Conservation (phyloP, 2,329 filamentous ascomycete species). For the Paraphaeosphaeria minitans region DNA sequence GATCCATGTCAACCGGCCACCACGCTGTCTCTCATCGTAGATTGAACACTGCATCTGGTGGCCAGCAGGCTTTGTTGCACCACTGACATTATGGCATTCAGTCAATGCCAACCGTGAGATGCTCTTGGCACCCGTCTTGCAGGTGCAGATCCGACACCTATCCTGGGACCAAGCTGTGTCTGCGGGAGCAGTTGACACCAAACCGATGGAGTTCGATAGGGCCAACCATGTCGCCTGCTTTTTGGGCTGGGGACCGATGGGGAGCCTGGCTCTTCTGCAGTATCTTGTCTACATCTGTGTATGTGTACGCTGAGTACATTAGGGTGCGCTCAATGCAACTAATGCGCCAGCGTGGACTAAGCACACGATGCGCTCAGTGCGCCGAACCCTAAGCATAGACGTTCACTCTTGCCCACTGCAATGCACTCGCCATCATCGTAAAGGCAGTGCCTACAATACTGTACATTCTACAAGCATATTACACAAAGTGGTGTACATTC, state of each 20-base stretch:
- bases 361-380: no score
- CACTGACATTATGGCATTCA: background rate
- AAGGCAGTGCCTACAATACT: constrained; percentile 5
- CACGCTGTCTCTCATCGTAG: background rate
- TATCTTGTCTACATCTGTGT: background rate
- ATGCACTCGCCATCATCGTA: background rate
- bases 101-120: background rate
- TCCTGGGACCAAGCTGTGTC: background rate
- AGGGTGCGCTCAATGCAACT: no score
- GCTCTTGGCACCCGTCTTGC: background rate
- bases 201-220: background rate
- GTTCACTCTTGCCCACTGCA: background rate
- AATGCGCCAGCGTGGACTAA: no score
- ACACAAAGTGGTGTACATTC: constrained; percentile 5
- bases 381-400: no score
- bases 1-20: constrained; percentile 40
- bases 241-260: no score
- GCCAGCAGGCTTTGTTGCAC: background rate
- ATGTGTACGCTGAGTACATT: background rate
- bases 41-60: background rate
- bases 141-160: background rate
- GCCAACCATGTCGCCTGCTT: no score
- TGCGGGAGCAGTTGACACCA: background rate
- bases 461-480: constrained; percentile 21
- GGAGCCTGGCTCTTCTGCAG: background rate